Percentiles rank a stretch among this genome's conserved stretches.
Evolutionary conservation across 2,329 filamentous ascomycete species (phyloP).

Genomic region (Zymoseptoria ardabiliae): DNA sequence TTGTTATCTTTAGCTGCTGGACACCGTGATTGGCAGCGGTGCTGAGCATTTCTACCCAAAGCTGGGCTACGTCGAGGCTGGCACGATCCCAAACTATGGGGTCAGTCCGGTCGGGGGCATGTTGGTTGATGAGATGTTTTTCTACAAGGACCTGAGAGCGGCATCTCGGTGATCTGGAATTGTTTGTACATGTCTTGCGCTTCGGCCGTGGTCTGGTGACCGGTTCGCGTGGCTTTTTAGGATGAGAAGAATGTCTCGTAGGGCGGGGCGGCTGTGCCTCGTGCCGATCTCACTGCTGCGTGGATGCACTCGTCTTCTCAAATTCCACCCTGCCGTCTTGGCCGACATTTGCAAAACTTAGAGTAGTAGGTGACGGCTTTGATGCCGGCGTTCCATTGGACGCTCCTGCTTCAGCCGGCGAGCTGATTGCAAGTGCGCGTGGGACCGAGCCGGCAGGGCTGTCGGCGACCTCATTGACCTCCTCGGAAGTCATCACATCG

Average conservation of each 20-base stretch:
- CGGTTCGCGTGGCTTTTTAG: background rate
- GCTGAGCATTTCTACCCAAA: constrained; percentile 49
- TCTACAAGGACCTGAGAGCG: constrained; percentile 50
- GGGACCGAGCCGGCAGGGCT: constrained; percentile 64
- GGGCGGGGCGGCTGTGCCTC: background rate
- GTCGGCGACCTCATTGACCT: constrained; percentile 87
- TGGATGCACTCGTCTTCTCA: constrained; percentile 10
- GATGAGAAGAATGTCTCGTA: background rate
- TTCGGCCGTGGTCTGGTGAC: background rate
- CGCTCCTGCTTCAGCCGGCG: constrained; percentile 23
- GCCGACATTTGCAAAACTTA: constrained; percentile 30
- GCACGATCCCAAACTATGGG: constrained; percentile 49
- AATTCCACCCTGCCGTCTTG: constrained; percentile 28
- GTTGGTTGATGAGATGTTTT: constrained; percentile 48
- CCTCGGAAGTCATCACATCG: constrained; percentile 67
- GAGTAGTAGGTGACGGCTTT: constrained; percentile 21
- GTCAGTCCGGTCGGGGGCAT: constrained; percentile 42
- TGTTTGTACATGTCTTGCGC: background rate
- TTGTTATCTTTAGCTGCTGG: constrained; percentile 38
- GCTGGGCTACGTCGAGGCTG: constrained; percentile 51
- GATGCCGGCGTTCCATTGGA: constrained; percentile 11
- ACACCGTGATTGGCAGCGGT: constrained; percentile 45
- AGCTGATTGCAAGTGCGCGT: constrained; percentile 43
- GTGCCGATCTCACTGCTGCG: background rate
- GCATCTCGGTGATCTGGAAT: background rate